Base-by-base conservation (phyloP, 2,329 filamentous ascomycete species). In the Cercospora sp. region DNA sequence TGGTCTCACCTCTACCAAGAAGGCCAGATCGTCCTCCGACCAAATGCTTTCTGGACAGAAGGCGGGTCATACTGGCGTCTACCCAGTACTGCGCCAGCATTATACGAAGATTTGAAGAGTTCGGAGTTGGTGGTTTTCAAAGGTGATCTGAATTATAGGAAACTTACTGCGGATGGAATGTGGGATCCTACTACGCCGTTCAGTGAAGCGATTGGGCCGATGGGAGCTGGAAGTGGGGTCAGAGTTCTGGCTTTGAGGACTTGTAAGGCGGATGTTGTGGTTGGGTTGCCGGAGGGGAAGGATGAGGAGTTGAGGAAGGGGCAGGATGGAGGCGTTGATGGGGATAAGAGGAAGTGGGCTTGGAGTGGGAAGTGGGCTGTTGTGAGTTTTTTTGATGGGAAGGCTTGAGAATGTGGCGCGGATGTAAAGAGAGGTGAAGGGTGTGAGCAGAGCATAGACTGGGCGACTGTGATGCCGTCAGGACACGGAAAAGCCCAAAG, bases 301-400 rank as follows among this genome's bases (percentile, higher is more conserved):
- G 95, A 99, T 76, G 93, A 97, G 81, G 88, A 89, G 78, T 83
- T 98, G 63, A 88, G 86, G 72, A 83, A 86, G 8, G 85, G 82
- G 63, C 88, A 91, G 63, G 88, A 85, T 16, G 91, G 91, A 1
- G 91, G 91, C 3, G 91, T 89, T 16, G 89, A 93, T 69, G 86
- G 72, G 79, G 90, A 79, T 66, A 86, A 88, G 26, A 86, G 95
- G 64, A 91, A 92, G 79, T 98, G 94, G 94, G 94, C 93, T 0
- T 98, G 94, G 94, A 91, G 88, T 76, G 94, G 94, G 36, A 97
- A 97, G 80, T 98, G 93, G 92, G 94, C 94, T 6, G 93, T 98
- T 16, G 90, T 97, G 7, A 93, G 92, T 45, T 93, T 94, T 75
- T 92, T 86, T 58, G 86, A 90, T 73, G 91, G 91, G 0, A 91